Evolutionary conservation across 768 basidiomycete species (phyloP).

Genomic region (Pluteus cervinus): DNA sequence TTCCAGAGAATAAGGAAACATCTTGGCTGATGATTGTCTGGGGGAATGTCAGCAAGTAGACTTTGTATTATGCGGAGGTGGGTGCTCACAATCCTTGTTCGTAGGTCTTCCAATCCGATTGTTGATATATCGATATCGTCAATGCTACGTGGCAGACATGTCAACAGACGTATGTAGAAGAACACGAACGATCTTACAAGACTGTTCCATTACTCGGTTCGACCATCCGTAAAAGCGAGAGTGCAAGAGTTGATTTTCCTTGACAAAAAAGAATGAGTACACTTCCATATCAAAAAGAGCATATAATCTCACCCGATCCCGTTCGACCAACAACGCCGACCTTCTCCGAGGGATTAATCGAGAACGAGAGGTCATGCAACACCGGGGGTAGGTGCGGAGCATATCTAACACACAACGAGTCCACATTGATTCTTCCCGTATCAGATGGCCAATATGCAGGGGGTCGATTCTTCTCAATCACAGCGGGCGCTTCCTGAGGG

Average conservation of each 20-base stretch:
- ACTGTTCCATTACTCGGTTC: constrained; percentile 55
- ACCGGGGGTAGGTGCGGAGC: constrained; percentile 56
- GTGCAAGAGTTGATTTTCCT: constrained; percentile 56
- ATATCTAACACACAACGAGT: constrained; percentile 57
- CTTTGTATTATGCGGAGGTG: not conserved
- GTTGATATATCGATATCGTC: constrained; percentile 66
- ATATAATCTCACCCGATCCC: constrained; percentile 43
- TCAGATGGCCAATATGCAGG: constrained; percentile 70
- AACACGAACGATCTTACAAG: constrained; percentile 31
- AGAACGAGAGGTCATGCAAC: constrained; percentile 52
- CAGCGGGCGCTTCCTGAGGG: constrained; percentile 61
- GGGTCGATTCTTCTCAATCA: constrained; percentile 49
- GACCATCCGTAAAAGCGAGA: constrained; percentile 56
- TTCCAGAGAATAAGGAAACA: constrained; percentile 68
- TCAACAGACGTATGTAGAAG: not conserved
- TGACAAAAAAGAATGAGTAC: not conserved
- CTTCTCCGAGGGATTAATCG: constrained; percentile 56
- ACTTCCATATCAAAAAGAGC: not conserved
- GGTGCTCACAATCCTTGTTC: constrained; percentile 49
- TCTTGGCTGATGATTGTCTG: constrained; percentile 75
- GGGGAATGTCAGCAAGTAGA: not conserved
- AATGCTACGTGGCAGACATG: constrained; percentile 29
- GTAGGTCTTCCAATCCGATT: constrained; percentile 63
- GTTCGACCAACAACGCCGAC: constrained; percentile 68
- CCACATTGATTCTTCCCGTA: constrained; percentile 49